Evolutionary conservation across 2,329 filamentous ascomycete species (phyloP), one percentile per base, ranked within the genome.

Genomic region (Talaromyces albobiverticillius): DNA sequence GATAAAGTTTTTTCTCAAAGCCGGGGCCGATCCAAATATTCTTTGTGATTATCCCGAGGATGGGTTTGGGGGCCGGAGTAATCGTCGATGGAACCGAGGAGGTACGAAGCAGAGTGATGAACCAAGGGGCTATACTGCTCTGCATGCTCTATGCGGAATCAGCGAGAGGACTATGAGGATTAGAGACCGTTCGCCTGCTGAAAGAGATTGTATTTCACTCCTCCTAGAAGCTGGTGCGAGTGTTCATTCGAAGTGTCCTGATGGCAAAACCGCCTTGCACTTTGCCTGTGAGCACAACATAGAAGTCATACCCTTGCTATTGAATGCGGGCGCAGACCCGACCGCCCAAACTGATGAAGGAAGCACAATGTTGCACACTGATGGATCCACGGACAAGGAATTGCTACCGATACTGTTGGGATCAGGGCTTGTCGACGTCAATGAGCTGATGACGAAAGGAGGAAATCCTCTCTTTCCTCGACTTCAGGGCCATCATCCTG

Each of bases 251-350:
- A 51, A 51, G 29, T 23, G 16, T 13, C 48, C 38, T 18, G 48
- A 51, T 11, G 48, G 48, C 25, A 42, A 23, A 42, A 51, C 48
- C n/a, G 48, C 48, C 18, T 36, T 51, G 48, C 40, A 42, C 43
- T 51, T 42, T 25, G 48, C 48, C 9, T 51, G 26, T 29, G 6
- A 34, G 22, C 32, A 51, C 9, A 42, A 51, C 18, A 43, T 43
- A 32, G 4, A 42, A 22, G 29, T 51, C 13, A 38, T 51, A 6
- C 23, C 23, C 25, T 38, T 32, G 11, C 48, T 51, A 9, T 23
- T 51, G 48, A 26, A 43, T 32, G 40, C 38, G n/a, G 48, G 48
- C 20, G 38, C 48, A 18, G 40, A 51, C 48, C 38, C 48, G 3
- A 43, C 38, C 10, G 40, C 26, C 34, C 34, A 49, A 41, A 41